phyloP scores from a whole-genome alignment of 1,284 basidiomycete genomes.

The Tetrapyrgos nigripes region DNA sequence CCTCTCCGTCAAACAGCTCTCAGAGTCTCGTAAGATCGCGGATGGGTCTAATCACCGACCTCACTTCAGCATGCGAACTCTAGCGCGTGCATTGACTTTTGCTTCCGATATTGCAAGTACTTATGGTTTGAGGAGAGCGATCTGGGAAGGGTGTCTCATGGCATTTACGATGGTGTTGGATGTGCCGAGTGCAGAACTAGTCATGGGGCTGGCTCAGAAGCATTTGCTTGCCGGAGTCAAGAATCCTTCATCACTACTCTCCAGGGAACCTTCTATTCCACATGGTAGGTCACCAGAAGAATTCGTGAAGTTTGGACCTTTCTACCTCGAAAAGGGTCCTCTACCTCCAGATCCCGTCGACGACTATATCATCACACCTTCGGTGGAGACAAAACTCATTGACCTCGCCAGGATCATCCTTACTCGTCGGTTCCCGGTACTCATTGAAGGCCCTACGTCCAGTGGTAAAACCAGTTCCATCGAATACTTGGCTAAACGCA shows the following conservation, averaged over 20 bases:
- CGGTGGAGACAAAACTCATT: conserved; percentile 94
- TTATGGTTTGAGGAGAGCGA: conserved; percentile 85
- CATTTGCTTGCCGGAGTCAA: conserved; percentile 86
- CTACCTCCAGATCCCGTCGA: conserved; percentile 66
- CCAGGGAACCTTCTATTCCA: conserved; percentile 71
- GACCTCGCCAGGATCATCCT: conserved; percentile 93
- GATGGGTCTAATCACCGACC: conserved; percentile 96
- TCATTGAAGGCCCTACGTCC: conserved; percentile 98
- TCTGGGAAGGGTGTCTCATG: conserved; percentile 98
- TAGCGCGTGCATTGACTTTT: conserved; percentile 92
- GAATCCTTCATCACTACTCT: conserved; percentile 80
- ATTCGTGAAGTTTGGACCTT: conserved; percentile 89
- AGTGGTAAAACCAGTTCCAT: conserved; percentile 98
- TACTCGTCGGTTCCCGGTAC: conserved; percentile 90
- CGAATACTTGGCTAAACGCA: conserved; percentile 93
- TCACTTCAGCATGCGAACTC: conserved; percentile 97
- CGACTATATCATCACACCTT: conserved; percentile 95
- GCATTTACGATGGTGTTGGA: conserved; percentile 97
- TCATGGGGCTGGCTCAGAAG: conserved; percentile 75
- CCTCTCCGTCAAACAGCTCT: conserved; percentile 80
- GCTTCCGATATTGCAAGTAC: conserved; percentile 81
- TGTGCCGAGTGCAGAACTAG: conserved; percentile 71
- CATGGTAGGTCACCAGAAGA: conserved; percentile 48
- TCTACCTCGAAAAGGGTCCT: conserved; percentile 87
- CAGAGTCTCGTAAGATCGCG: conserved; percentile 84